Percentiles rank a stretch among this genome's conserved stretches.
These are phyloP conservation scores for Syzygium grande DNA, from an alignment of 345 rosid genomes.

Conservation along the genomic window DNA sequence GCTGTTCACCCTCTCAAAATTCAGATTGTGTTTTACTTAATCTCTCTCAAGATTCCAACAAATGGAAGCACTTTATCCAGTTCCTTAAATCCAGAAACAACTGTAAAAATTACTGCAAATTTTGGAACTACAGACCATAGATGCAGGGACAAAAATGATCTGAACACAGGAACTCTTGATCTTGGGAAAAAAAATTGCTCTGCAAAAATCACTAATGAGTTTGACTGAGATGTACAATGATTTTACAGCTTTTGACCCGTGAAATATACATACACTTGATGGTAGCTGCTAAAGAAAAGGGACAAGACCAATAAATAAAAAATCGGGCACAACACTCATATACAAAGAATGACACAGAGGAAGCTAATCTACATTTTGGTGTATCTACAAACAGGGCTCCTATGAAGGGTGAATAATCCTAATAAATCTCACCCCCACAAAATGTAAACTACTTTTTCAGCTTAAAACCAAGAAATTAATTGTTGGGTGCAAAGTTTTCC, in stretches of 20 bases:
- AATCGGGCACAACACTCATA: constrained; percentile 7
- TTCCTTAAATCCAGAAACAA: neutral
- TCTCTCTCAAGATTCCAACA: neutral
- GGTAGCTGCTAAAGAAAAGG: constrained; percentile 9
- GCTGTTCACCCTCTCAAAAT: neutral
- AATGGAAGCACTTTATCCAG: neutral
- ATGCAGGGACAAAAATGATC: neutral
- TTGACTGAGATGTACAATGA: constrained; percentile 50
- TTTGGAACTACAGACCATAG: neutral
- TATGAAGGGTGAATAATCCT: constrained; percentile 8
- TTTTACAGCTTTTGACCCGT: constrained; percentile 21
- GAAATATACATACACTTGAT: constrained; percentile 8
- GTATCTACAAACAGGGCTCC: constrained; percentile 20
- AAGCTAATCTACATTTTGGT: constrained; percentile 34
- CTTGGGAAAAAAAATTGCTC: neutral
- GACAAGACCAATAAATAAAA: constrained; percentile 12
- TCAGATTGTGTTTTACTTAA: neutral
- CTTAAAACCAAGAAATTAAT: constrained; percentile 6
- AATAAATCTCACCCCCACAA: constrained; percentile 23
- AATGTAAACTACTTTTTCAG: constrained; percentile 5
- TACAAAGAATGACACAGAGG: constrained; percentile 36
- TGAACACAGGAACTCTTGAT: neutral
- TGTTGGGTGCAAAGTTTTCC: constrained; percentile 1
- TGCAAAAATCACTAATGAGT: constrained; percentile 9
- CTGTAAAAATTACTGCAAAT: neutral